phyloP scores from a whole-genome alignment of 331 rosid species.

The Quercus lobata region DNA sequence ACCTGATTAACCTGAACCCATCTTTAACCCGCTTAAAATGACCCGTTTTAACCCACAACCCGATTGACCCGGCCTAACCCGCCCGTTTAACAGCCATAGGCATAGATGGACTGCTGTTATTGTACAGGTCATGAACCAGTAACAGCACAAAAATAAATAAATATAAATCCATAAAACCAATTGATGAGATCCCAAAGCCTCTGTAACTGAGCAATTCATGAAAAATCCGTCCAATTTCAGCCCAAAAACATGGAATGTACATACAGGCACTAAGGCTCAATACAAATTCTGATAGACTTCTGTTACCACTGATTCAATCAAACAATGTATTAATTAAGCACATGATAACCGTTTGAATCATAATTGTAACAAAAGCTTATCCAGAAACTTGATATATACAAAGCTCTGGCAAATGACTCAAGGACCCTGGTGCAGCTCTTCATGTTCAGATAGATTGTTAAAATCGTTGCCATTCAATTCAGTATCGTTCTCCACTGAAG shows the following conservation, averaged over 20 bases:
- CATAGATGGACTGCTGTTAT: not conserved
- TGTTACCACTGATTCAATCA: not conserved
- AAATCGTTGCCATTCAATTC: conserved; percentile 15
- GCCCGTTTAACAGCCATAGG: not conserved
- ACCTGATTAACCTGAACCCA: too few relatives aligned
- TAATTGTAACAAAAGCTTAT: not conserved
- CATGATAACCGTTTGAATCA: not conserved
- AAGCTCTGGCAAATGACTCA: conserved; percentile 5
- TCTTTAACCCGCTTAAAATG: too few relatives aligned
- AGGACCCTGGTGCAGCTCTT: conserved; percentile 20
- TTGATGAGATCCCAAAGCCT: not conserved
- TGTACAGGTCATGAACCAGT: not conserved
- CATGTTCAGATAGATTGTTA: conserved; percentile 27
- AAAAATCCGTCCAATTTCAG: not conserved
- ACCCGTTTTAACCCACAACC: too few relatives aligned
- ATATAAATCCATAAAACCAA: not conserved
- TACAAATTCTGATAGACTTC: not conserved
- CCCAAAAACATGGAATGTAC: not conserved
- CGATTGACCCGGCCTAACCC: too few relatives aligned
- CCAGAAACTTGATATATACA: not conserved
- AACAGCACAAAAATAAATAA: not conserved
- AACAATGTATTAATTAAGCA: not conserved
- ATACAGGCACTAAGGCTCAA: not conserved
- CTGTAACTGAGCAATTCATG: too few relatives aligned
- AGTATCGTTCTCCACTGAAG: conserved; percentile 37